Base-by-base conservation (phyloP, 2,329 filamentous ascomycete species). In the Grosmannia huntii region DNA sequence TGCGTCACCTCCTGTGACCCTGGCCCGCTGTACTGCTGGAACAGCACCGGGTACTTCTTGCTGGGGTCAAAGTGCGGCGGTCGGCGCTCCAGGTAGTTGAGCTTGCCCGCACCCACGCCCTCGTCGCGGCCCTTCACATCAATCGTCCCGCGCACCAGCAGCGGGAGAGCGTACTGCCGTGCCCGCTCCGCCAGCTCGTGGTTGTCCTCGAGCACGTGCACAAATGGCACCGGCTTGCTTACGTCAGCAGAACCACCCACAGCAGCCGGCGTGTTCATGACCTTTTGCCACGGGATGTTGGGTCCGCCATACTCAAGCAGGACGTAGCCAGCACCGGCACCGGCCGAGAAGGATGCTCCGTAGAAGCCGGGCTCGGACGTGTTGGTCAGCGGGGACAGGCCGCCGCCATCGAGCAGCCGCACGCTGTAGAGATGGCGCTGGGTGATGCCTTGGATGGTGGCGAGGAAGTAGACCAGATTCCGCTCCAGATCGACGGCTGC, bases 351-450 rank as follows among this genome's bases (percentile, higher is more conserved):
- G 0, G 89, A 94, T 16, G 85, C 85, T 44, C 75, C 76, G 68
- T 95, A 96, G 70, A 89, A 96, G 9, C 84, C 90, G 53, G 91
- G 83, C 27, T 81, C 76, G 4, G 77, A 80, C 2, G 80, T 84
- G 66, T 96, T 82, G 0, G 90, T 92, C 33, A 99, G 71, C 9
- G 90, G 73, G 62, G 81, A 77, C 33, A 38, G 51, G 19, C 46
- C 83, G 7, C 84, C 84, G 4, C 90, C 90, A 66, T 95, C 86
- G 11, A 96, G 79, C 12, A 99, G 79, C 62, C 86, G 86, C 62
- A 96, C 91, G 57, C 85, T 89, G 72, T 97, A 99, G 36, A 96
- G 77, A 66, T 99, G 94, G 52, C 94, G 86, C 70, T 97, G 87
- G 49, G 89, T 94, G 6, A 91, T 87, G 4, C 87, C 87, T 64